Percentiles rank a stretch among this genome's conserved stretches.
Conservation (phyloP, 352 stramenopile genomes). For the Globisporangium nagaii region DNA sequence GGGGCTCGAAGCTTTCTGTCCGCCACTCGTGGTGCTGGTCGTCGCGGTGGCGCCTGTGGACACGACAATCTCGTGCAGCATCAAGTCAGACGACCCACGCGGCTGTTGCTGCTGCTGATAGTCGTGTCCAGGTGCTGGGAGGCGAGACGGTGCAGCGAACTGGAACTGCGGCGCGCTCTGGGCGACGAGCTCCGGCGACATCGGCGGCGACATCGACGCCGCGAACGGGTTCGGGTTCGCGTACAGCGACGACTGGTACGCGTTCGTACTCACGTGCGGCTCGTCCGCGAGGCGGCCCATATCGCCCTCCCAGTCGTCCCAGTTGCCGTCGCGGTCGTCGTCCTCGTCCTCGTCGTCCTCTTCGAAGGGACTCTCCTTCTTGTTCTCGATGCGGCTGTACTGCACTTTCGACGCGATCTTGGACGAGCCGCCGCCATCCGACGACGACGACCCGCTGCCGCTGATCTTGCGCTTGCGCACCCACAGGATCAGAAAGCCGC, state of each 20-base stretch:
- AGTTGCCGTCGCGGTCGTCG: conserved; percentile 41
- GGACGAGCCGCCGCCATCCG: conserved; percentile 7
- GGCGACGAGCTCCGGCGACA: conserved; percentile 6
- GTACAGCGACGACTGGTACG: conserved; percentile 25
- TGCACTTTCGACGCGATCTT: conserved; percentile 33
- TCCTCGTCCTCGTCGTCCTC: conserved; percentile 36
- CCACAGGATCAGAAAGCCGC: conserved; percentile 52
- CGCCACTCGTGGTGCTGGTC: not conserved
- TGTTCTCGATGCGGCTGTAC: conserved; percentile 67
- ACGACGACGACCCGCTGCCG: conserved; percentile 1
- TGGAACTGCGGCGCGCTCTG: conserved; percentile 19
- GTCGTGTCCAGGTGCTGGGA: conserved; percentile 4
- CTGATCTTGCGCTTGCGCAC: conserved; percentile 35
- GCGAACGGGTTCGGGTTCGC: conserved; percentile 43
- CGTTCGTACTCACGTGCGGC: conserved; percentile 12
- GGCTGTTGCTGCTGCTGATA: not conserved
- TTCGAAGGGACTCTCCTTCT: conserved; percentile 38
- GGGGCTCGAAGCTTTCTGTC: conserved; percentile 20
- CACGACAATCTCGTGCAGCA: conserved; percentile 29
- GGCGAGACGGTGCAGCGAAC: conserved; percentile 18
- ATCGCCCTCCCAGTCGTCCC: conserved; percentile 66
- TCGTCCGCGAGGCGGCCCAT: conserved; percentile 11
- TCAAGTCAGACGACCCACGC: not conserved
- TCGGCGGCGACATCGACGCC: conserved; percentile 9
- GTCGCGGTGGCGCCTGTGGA: conserved; percentile 5